These are phyloP conservation scores for Mycena chlorophos DNA, from an alignment of 768 basidiomycete species.

Conservation along the genomic window DNA sequence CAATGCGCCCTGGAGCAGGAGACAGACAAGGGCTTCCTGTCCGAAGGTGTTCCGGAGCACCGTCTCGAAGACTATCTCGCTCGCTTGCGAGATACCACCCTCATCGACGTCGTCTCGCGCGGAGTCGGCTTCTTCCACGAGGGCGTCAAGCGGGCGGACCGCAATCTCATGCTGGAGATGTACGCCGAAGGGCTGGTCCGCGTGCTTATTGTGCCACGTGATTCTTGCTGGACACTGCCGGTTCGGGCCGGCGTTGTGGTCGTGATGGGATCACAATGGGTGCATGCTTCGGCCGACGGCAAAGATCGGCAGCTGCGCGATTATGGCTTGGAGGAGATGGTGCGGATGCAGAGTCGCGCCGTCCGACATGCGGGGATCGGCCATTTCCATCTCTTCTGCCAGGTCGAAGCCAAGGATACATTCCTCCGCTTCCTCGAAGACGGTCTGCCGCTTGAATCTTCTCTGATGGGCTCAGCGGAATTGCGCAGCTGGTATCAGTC, in stretches of 20 bases:
- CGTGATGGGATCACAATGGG: constrained; percentile 91
- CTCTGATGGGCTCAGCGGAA: constrained; percentile 51
- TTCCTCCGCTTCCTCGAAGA: constrained; percentile 83
- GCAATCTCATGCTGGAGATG: constrained; percentile 72
- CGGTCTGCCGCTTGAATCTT: constrained; percentile 88
- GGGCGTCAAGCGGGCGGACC: constrained; percentile 68
- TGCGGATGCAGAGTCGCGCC: constrained; percentile 90
- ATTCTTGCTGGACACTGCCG: constrained; percentile 88
- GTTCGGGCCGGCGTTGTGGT: constrained; percentile 79
- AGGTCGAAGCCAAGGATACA: constrained; percentile 78
- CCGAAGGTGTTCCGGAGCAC: constrained; percentile 47
- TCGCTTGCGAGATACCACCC: constrained; percentile 58
- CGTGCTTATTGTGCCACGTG: constrained; percentile 79
- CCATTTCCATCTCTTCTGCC: constrained; percentile 86
- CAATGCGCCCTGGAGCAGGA: constrained; percentile 79
- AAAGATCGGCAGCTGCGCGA: constrained; percentile 72
- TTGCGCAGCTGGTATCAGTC: constrained; percentile 50
- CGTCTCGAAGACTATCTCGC: constrained; percentile 59
- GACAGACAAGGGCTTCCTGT: constrained; percentile 67
- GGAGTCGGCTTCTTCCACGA: constrained; percentile 88
- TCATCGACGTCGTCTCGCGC: constrained; percentile 74
- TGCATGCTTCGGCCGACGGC: constrained; percentile 46
- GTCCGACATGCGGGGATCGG: constrained; percentile 61
- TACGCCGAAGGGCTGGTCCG: constrained; percentile 79
- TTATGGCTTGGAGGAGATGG: constrained; percentile 78